Conservation (phyloP, 768 basidiomycete species). For the Pulveroboletus sp. region DNA sequence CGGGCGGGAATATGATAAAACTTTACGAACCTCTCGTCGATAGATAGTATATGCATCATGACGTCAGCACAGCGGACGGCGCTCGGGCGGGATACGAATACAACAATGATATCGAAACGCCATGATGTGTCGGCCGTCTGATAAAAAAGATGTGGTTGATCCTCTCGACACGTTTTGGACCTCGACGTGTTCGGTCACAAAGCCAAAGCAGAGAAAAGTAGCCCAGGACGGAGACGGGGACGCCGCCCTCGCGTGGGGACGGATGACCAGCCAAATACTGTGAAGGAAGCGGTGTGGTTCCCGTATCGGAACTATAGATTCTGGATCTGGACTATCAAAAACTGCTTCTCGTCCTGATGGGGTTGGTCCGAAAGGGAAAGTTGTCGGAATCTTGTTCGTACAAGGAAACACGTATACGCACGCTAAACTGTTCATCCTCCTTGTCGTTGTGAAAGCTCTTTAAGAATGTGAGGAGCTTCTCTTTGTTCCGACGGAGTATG, state of each 20-base stretch:
- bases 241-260: background rate
- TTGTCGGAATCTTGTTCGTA: background rate
- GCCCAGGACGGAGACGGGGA: constrained; percentile 1
- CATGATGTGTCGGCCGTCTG: too few species aligned
- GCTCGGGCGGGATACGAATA: too few species aligned
- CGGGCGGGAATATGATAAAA: too few species aligned
- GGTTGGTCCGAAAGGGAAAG: background rate
- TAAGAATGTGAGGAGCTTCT: constrained; percentile 85
- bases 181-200: too few species aligned
- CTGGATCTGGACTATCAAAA: constrained; percentile 90
- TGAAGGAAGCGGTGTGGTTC: background rate
- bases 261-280: background rate
- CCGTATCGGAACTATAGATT: constrained; percentile 52
- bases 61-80: too few species aligned
- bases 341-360: constrained; percentile 85
- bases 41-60: too few species aligned
- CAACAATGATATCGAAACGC: too few species aligned
- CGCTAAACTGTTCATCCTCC: constrained; percentile 97
- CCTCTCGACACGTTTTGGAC: too few species aligned
- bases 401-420: constrained; percentile 29
- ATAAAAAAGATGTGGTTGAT: too few species aligned
- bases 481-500: constrained; percentile 91
- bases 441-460: constrained; percentile 97
- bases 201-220: constrained; percentile 10
- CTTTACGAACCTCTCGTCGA: too few species aligned